Percentiles rank a stretch among this genome's conserved stretches.
phyloP scores from a whole-genome alignment of 2,329 filamentous ascomycete genomes.

The Aspergillus aculeatinus region DNA sequence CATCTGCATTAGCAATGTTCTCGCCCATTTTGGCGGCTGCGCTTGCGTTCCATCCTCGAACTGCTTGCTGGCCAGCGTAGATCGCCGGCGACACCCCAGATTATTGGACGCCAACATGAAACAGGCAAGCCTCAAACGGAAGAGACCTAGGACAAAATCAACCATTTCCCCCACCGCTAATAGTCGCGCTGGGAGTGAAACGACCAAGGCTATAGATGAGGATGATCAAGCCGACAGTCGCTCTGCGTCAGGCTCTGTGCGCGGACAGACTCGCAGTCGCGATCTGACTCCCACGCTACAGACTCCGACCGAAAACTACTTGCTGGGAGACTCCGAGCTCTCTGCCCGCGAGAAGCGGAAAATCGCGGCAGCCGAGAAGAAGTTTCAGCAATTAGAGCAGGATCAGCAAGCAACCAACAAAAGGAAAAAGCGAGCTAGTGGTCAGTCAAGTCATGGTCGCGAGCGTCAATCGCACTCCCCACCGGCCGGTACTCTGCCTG shows the following conservation, averaged over 20 bases:
- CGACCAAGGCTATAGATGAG: constrained; percentile 51
- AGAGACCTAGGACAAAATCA: constrained; percentile 49
- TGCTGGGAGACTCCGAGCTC: constrained; percentile 50
- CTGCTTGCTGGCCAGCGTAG: constrained; percentile 45
- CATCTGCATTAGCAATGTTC: constrained; percentile 49
- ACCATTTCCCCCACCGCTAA: constrained; percentile 56
- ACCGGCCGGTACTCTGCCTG: constrained; percentile 30
- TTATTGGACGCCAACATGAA: constrained; percentile 35
- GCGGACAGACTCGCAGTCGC: constrained; percentile 57
- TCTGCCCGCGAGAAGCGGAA: constrained; percentile 64
- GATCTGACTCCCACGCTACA: constrained; percentile 61
- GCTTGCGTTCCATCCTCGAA: constrained; percentile 42
- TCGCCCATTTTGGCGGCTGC: constrained; percentile 52
- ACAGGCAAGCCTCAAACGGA: constrained; percentile 48
- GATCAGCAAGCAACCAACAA: constrained; percentile 53
- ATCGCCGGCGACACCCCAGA: constrained; percentile 43
- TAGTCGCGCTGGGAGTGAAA: constrained; percentile 62
- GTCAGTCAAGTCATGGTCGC: constrained; percentile 50
- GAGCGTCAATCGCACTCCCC: constrained; percentile 42
- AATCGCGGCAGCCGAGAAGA: constrained; percentile 61
- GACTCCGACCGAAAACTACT: constrained; percentile 38
- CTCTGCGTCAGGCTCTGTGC: constrained; percentile 58
- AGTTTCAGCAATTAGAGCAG: constrained; percentile 61
- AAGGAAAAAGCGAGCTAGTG: constrained; percentile 59
- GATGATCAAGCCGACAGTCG: constrained; percentile 57